Base-by-base conservation (phyloP, 441 rosid species). In the Hypseocharis bilobata region DNA sequence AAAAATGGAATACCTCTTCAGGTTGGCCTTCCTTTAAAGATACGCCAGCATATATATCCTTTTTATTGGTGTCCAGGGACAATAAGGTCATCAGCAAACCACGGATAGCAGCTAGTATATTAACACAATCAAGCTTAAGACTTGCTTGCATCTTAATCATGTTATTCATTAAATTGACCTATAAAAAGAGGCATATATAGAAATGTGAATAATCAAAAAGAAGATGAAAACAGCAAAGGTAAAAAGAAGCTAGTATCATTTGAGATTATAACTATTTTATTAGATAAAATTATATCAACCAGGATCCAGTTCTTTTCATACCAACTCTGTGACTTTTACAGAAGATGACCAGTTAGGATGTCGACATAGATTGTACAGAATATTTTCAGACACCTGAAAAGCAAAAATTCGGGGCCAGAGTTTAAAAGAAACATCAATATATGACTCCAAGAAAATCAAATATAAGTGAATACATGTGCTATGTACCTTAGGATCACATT, bases 401-500 rank as follows among this genome's bases (percentile, higher is more conserved):
- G 25, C 58, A 64, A 19, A 32, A 67, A 47, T 19, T 45, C 42
- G 64, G 55, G 75, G 59, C 72, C 60, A 64, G 64, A 64, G 58
- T 36, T 72, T 28, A 61, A 54, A 22, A 56, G 34, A 67, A 76
- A 30, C 57, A 68, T 65, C 70, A 64, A 62, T 34, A 69, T 6
- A 60, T 27, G 73, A 70, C 65, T 60, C 56, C 62, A 64, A 61
- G 60, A 58, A 61, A 73, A 17, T 69, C 36, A 62, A 17, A 40
- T 25, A 44, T 56, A 63, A 42, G 63, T n/a, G 54, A 42, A 51
- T 49, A 67, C 34, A 56, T 17, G 40, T 22, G 69, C 6, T 29
- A 68, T 52, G 63, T 83, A 93, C 99, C 96, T 84, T 83, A 16
- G 71, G 73, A 59, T 89, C 90, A 66, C 72, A 55, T 77, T 93